These are phyloP conservation scores for Chloranthus sessilifolius DNA, from an alignment of 164 flowering plant species.

Conservation along the genomic window DNA sequence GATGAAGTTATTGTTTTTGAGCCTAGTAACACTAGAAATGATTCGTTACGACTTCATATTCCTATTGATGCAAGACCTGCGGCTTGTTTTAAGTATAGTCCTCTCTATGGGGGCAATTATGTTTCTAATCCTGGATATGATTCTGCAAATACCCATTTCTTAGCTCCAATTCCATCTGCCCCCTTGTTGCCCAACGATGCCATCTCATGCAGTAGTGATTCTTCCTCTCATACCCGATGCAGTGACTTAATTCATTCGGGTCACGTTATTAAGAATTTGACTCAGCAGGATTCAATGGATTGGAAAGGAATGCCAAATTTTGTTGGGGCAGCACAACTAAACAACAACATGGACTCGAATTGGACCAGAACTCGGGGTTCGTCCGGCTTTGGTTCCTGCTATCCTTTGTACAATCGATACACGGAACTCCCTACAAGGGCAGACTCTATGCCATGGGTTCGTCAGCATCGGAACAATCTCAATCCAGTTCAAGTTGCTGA, in stretches of 20 bases:
- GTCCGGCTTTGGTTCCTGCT: slow-evolving; percentile 14
- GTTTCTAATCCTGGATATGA: slow-evolving; percentile 9
- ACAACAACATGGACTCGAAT: slow-evolving; percentile 14
- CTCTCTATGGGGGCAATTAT: slow-evolving; percentile 10
- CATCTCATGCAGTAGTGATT: slow-evolving; percentile 31
- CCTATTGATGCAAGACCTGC: slow-evolving; percentile 8
- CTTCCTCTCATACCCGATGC: slow-evolving; percentile 14
- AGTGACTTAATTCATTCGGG: neutral
- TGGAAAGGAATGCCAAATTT: slow-evolving; percentile 13
- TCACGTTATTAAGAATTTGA: neutral
- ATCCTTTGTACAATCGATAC: slow-evolving; percentile 24
- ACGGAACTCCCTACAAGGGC: slow-evolving; percentile 30
- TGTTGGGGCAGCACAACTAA: slow-evolving; percentile 18
- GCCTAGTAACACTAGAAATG: slow-evolving; percentile 58
- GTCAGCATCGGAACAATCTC: slow-evolving; percentile 36
- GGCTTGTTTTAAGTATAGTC: slow-evolving; percentile 2
- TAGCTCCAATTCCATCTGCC: slow-evolving; percentile 67
- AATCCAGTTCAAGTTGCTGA: slow-evolving; percentile 20
- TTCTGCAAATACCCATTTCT: slow-evolving; percentile 22
- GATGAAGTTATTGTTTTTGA: slow-evolving; percentile 89
- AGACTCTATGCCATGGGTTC: slow-evolving; percentile 49
- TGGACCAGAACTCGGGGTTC: slow-evolving; percentile 17
- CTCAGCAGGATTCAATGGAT: slow-evolving; percentile 5
- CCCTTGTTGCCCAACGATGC: slow-evolving; percentile 62
- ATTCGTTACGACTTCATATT: slow-evolving; percentile 47